Evolutionary conservation across 2,329 filamentous ascomycete genomes (phyloP).

Genomic region (Chaetomium olivaceum): DNA sequence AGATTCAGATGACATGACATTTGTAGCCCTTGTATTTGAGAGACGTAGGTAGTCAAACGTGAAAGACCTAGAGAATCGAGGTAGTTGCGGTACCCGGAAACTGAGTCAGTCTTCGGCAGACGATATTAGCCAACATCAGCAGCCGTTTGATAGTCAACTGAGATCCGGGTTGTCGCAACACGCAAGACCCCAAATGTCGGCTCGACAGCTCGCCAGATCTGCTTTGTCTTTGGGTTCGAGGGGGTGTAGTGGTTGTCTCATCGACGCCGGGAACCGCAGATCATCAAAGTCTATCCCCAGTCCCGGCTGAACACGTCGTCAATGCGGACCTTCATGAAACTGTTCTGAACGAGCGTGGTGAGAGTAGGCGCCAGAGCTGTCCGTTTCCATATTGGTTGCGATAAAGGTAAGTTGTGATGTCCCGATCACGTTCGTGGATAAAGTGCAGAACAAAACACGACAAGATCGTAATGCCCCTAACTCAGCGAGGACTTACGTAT

Average conservation of each 20-base stretch:
- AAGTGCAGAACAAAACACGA: neutral
- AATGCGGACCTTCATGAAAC: constrained; percentile 24
- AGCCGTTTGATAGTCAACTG: neutral
- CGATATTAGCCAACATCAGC: neutral
- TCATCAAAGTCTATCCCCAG: constrained; percentile 24
- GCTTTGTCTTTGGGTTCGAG: neutral
- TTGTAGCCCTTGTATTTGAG: neutral
- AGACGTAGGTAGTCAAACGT: neutral
- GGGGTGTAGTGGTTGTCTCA: constrained; percentile 24
- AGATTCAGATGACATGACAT: constrained; percentile 3
- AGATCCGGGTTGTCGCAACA: constrained; percentile 7
- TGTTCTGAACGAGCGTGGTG: constrained; percentile 7
- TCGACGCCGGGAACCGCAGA: constrained; percentile 32
- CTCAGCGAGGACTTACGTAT: neutral
- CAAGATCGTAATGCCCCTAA: neutral
- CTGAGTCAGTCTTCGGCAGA: neutral
- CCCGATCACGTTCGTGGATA: neutral
- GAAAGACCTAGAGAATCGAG: neutral
- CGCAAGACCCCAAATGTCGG: neutral
- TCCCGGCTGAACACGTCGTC: constrained; percentile 15
- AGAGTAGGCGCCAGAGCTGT: neutral
- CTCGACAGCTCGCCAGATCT: neutral
- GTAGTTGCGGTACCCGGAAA: neutral
- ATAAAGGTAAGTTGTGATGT: neutral
- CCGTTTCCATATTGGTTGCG: neutral